A percentile compares a stretch with the other conserved stretches of the same genome.
Evolutionary conservation across 1,284 basidiomycete genomes (phyloP).

Genomic region (Vanrija pseudolonga): DNA sequence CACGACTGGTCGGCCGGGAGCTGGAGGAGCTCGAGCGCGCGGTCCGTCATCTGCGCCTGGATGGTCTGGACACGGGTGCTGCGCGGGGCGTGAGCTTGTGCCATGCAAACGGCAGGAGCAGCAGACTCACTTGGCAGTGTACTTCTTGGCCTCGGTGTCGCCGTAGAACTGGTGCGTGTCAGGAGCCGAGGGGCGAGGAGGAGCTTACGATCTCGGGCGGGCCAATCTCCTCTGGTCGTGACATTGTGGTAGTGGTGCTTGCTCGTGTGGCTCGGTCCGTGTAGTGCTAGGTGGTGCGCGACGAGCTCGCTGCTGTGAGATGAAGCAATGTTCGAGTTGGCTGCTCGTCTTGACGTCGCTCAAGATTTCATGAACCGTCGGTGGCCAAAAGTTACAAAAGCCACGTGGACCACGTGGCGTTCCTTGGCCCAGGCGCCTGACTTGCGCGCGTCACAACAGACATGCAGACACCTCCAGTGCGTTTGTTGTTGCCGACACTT

Average conservation of each 20-base stretch:
- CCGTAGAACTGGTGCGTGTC: conserved; percentile 76
- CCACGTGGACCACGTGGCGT: no score
- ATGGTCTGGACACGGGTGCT: conserved; percentile 86
- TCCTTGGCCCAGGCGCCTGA: no score
- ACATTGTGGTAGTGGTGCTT: conserved; percentile 58
- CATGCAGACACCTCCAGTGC: no score
- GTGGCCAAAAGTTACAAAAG: no score
- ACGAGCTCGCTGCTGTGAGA: background rate
- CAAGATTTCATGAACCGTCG: background rate
- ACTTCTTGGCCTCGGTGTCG: conserved; percentile 91
- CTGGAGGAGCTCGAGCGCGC: conserved; percentile 86
- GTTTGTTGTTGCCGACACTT: no score
- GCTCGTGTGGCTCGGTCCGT: no score
- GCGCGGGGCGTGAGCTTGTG: background rate
- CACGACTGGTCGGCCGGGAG: conserved; percentile 70
- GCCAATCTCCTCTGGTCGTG: conserved; percentile 88
- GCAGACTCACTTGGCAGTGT: conserved; percentile 81
- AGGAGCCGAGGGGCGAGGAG: conserved; percentile 13
- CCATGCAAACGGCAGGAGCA: background rate
- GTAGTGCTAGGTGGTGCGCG: background rate
- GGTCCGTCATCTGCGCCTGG: conserved; percentile 96
- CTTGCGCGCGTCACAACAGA: no score
- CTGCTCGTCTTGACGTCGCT: background rate
- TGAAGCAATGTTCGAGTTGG: background rate
- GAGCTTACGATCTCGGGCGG: conserved; percentile 83